Evolutionary conservation across 106 monocot species (phyloP), one percentile per base, ranked within the genome.

Genomic region (Acanthochlamys bracteata): DNA sequence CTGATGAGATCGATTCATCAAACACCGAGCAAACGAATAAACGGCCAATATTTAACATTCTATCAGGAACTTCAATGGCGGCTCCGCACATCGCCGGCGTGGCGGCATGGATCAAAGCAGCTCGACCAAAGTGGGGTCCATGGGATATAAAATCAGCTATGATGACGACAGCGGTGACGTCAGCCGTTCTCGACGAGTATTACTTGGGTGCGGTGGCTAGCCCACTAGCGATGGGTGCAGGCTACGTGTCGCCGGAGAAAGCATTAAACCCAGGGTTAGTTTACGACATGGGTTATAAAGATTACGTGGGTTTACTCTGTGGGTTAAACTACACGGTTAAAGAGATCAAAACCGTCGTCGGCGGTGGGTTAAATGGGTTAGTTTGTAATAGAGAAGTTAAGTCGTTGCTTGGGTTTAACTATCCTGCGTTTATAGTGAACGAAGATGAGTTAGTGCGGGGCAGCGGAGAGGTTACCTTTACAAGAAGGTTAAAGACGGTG

Each of bases 221-320:
- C 3, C 16, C 57, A 7, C 21, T 58, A 24, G 57, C 57, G 2
- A 58, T 58, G 7, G 57, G 57, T 3, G 57, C 57, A 10, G 57
- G 57, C 4, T 25, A 58, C 25, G 3, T 58, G 4, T 24, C 8
- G 9, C 57, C 57, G 24, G 24, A 58, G 21, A 25, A 25, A 58
- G 57, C 57, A 20, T 23, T 25, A 9, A 10, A 58, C 25, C 57
- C 57, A 7, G 57, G 57, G 10, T 25, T 58, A 22, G 57, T 24
- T 4, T 58, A 58, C 57, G 57, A 58, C 23, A 6, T 81, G 23
- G 82, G 75, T 0, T 61, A 52, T 16, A 24, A 41, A 40, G 89
- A 90, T 77, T 90, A 85, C 77, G 46, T 90, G 16, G 57, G 55
- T 7, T n/a, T 85, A 7, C 67, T 89, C 21, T 89, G 89, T 61